Base-by-base conservation (phyloP, 164 flowering plant genomes). In the Paratinospora sagittata region DNA sequence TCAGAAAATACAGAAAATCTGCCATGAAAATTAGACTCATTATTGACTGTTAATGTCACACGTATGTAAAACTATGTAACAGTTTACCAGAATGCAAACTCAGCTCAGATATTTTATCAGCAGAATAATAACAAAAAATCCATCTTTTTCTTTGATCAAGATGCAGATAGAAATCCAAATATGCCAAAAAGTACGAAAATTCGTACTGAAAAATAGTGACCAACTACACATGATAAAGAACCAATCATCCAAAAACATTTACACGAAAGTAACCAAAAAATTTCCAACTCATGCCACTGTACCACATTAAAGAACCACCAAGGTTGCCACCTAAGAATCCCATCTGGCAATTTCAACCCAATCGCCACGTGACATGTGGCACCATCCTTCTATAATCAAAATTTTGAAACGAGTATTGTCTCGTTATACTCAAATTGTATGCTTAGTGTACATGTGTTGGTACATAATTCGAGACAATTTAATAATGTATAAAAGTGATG, bases 1-100 rank as follows among this genome's bases (percentile, higher is more conserved):
- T 49, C n/a, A 65, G n/a, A 65, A n/a, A n/a, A 72, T 21, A 43
- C 45, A 33, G 69, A 65, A 65, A n/a, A 49, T 34, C 24, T 16
- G 61, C 26, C 23, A 17, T 45, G 10, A 72, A 16, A 72, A 2
- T 55, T 65, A 19, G 63, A 39, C 58, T 27, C 58, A 39, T 57
- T 61, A 66, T 60, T 2, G 23, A 10, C 52, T 39, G 16, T 34
- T 21, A 24, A 3, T 47, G 27, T 45, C 70, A 45, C 19, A 10
- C 36, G 30, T 7, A 47, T 3, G 13, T 27, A 47, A 67, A 24
- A 14, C 23, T 24, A 9, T 26, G 33, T 61, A 19, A 55, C 61
- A n/a, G 24, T 23, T 55, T 55, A 55, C 26, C 61, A n/a, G 61
- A 55, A 55, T 55, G 61, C 24, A 55, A 23, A 55, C 0, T n/a